Evolutionary conservation across 2,329 filamentous ascomycete species (phyloP), one percentile per base, ranked within the genome.

Genomic region (Cytospora mali): DNA sequence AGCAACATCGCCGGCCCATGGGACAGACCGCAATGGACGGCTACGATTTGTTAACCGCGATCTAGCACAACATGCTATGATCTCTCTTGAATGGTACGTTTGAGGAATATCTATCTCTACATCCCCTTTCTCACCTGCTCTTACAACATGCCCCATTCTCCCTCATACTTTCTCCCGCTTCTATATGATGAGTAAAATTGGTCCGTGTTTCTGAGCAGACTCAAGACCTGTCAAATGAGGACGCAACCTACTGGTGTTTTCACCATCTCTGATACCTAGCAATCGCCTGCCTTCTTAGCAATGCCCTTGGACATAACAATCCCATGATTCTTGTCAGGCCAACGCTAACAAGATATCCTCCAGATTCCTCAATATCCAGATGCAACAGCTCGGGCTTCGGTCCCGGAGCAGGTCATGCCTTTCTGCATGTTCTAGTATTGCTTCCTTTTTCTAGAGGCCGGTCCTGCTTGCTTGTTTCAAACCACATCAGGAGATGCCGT

Each of bases 131-230:
- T 29, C 28, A 4, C 13, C n/a, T 50, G 9, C n/a, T 10, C 35
- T 27, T 21, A 3, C 10, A n/a, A n/a, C n/a, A n/a, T n/a, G n/a
- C n/a, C n/a, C n/a, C n/a, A 2, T 33, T n/a, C 18, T 53, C 31
- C 31, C 23, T 23, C 14, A 5, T 18, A 6, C 27, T 27, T 35
- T 52, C 31, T 54, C 6, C 27, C 10, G 23, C 10, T 23, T 28
- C 18, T 7, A 50, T 70, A 83, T 88, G 87, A 90, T 90, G 87
- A 90, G 81, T 88, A 82, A 79, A 79, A 84, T 90, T 90, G 87
- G 88, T 91, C 88, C 88, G 87, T 91, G 88, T 91, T 91, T 84
- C 88, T 84, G 87, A 90, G 85, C 86, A 86, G 88, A 86, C 69
- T 83, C 88, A 90, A 90, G 89, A 87, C 89, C 87, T 88, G 87